Evolutionary conservation across 148 eudicot species (phyloP).

Genomic region (Hydrangea macrophylla): DNA sequence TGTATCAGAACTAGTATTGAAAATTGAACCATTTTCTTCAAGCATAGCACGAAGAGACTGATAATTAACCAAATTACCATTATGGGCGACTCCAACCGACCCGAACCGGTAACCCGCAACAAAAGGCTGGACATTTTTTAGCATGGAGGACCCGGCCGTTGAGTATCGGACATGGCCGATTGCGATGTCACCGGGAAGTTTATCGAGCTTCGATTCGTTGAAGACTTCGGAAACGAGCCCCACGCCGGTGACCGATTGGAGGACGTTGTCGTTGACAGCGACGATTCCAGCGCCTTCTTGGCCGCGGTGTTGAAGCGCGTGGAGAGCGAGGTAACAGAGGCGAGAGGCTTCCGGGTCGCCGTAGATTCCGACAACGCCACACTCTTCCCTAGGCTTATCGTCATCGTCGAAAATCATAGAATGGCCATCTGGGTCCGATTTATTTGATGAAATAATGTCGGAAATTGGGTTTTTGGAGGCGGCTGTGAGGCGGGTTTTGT

Average conservation of each 20-base stretch:
- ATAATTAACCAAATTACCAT: conserved; percentile 79
- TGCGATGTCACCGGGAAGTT: conserved; percentile 51
- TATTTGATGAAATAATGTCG: conserved; percentile 16
- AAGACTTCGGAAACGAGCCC: conserved; percentile 54
- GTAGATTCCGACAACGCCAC: conserved; percentile 54
- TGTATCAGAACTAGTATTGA: conserved; percentile 73
- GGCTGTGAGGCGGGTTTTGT: conserved; percentile 11
- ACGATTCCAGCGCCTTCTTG: conserved; percentile 74
- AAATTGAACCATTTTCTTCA: conserved; percentile 64
- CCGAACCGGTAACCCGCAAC: conserved; percentile 69
- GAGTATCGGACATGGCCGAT: conserved; percentile 78
- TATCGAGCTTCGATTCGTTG: conserved; percentile 41
- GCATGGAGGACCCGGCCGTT: conserved; percentile 67
- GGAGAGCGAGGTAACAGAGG: conserved; percentile 51
- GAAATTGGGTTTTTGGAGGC: conserved; percentile 31
- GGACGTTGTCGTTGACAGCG: conserved; percentile 31
- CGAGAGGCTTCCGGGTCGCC: conserved; percentile 56
- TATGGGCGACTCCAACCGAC: conserved; percentile 74
- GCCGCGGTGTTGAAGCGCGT: conserved; percentile 69
- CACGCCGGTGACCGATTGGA: conserved; percentile 48
- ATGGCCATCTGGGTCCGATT: conserved; percentile 15
- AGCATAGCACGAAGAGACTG: conserved; percentile 40
- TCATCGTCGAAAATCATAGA: conserved; percentile 4
- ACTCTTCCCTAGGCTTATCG: conserved; percentile 48
- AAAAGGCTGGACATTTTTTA: conserved; percentile 80